phyloP scores from a whole-genome alignment of 2,329 filamentous ascomycete species.

The Calonectria pteridis region DNA sequence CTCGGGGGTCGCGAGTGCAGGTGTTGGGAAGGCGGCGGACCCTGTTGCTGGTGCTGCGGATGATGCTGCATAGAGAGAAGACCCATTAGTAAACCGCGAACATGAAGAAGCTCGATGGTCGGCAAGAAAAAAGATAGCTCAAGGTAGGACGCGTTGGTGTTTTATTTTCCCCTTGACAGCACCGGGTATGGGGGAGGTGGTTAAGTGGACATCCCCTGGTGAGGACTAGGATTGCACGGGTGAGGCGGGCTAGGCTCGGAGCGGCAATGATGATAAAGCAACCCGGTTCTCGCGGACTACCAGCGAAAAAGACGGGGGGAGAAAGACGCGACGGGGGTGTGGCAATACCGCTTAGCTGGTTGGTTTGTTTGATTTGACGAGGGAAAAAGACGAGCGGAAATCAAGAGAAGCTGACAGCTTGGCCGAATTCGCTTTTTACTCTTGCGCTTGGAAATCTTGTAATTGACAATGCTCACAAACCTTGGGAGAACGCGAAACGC shows the following conservation, averaged over 20 bases:
- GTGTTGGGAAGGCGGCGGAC: constrained; percentile 75
- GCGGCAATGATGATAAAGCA: constrained; percentile 55
- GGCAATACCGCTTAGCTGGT: constrained; percentile 47
- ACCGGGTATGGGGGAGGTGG: constrained; percentile 60
- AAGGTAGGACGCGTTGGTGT: constrained; percentile 62
- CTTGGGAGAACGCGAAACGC: constrained; percentile 30
- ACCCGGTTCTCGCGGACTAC: constrained; percentile 49
- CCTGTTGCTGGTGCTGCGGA: constrained; percentile 79
- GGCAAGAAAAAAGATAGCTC: constrained; percentile 51
- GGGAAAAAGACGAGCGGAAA: constrained; percentile 26
- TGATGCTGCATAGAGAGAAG: constrained; percentile 79
- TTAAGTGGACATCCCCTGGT: constrained; percentile 54
- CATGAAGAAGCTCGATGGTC: constrained; percentile 52
- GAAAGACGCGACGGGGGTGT: constrained; percentile 40
- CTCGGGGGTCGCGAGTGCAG: constrained; percentile 79
- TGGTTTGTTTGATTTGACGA: constrained; percentile 23
- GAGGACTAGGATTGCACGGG: constrained; percentile 63
- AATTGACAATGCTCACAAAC: constrained; percentile 36
- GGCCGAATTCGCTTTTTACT: constrained; percentile 17
- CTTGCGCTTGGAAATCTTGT: constrained; percentile 28
- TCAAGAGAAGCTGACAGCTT: constrained; percentile 28
- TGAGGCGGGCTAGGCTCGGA: constrained; percentile 63
- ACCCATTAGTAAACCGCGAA: constrained; percentile 67
- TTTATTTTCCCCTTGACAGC: constrained; percentile 63
- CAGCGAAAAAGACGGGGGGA: constrained; percentile 39